Percentiles rank a stretch among this genome's conserved stretches.
Evolutionary conservation across 768 basidiomycete species (phyloP).

Genomic region (Rhodocollybia butyracea): DNA sequence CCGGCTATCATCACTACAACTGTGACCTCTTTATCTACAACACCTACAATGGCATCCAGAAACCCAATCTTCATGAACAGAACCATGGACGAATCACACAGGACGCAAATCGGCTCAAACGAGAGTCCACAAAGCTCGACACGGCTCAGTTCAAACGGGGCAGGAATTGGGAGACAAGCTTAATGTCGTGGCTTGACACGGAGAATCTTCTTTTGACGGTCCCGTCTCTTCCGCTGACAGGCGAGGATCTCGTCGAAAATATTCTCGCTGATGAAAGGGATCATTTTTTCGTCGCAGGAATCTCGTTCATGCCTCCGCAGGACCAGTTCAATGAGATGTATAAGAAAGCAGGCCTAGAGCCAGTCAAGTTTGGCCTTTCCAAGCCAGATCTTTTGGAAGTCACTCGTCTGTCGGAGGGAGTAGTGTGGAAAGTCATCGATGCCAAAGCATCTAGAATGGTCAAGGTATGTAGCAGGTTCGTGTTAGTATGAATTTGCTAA

Average conservation of each 20-base stretch:
- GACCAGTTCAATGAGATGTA: conserved; percentile 30
- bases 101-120: too few species aligned
- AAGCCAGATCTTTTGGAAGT: conserved; percentile 51
- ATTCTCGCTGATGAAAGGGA: conserved; percentile 39
- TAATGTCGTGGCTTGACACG: conserved; percentile 40
- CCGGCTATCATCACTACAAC: conserved; percentile 40
- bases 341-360: conserved; percentile 22
- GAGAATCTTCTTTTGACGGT: conserved; percentile 38
- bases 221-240: conserved; percentile 31
- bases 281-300: conserved; percentile 43
- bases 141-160: conserved; percentile 42
- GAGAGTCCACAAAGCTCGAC: conserved; percentile 22
- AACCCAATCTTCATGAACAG: neutral
- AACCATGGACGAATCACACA: too few species aligned
- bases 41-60: conserved; percentile 27
- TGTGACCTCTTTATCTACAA: conserved; percentile 48
- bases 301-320: conserved; percentile 41
- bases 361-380: conserved; percentile 40
- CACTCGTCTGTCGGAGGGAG: conserved; percentile 24
- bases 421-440: conserved; percentile 47
- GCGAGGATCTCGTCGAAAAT: conserved; percentile 33
- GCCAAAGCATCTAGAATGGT: conserved; percentile 46
- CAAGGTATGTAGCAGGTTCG: conserved; percentile 31
- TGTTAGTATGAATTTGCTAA: neutral
- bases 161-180: conserved; percentile 39